phyloP scores from a whole-genome alignment of 208 protist species.

The Phytomonas francai region DNA sequence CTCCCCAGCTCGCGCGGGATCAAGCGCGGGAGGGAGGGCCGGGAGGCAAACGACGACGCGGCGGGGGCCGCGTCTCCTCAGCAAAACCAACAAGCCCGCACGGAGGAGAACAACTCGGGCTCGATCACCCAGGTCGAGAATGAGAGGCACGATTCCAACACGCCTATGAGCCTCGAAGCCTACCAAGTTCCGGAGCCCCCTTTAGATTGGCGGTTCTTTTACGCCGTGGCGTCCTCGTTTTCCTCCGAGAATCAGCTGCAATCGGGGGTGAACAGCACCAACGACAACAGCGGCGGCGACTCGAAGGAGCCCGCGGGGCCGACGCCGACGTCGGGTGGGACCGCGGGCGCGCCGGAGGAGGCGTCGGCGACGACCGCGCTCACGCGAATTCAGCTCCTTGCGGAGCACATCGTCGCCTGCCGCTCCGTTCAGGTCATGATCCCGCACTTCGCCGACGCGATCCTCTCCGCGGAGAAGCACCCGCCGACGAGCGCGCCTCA shows the following conservation, averaged over 20 bases:
- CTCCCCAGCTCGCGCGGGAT: slow-evolving; percentile 9
- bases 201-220: slow-evolving; percentile 53
- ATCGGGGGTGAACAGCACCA: slow-evolving; percentile 11
- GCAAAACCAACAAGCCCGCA: slow-evolving; percentile 16
- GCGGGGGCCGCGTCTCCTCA: slow-evolving; percentile 3
- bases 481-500: slow-evolving; percentile 15
- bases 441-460: slow-evolving; percentile 59
- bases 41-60: slow-evolving; percentile 13
- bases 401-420: slow-evolving; percentile 67
- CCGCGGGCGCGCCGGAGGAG: too few species aligned
- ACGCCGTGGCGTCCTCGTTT: slow-evolving; percentile 52
- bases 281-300: not conserved
- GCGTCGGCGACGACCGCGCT: slow-evolving; percentile 10
- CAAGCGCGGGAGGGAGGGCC: slow-evolving; percentile 32
- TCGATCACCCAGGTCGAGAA: slow-evolving; percentile 4
- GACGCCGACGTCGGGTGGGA: too few species aligned
- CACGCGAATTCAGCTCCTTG: slow-evolving; percentile 41
- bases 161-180: slow-evolving; percentile 18
- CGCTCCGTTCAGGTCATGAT: slow-evolving; percentile 56
- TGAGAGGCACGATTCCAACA: not conserved
- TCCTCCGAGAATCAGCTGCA: slow-evolving; percentile 22
- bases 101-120: slow-evolving; percentile 8
- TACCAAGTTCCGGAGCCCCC: slow-evolving; percentile 25
- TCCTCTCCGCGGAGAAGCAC: slow-evolving; percentile 38
- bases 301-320: too few species aligned